phyloP scores from a whole-genome alignment of 192 early-diverging fungal genomes.

The Rhizophagus sp. region DNA sequence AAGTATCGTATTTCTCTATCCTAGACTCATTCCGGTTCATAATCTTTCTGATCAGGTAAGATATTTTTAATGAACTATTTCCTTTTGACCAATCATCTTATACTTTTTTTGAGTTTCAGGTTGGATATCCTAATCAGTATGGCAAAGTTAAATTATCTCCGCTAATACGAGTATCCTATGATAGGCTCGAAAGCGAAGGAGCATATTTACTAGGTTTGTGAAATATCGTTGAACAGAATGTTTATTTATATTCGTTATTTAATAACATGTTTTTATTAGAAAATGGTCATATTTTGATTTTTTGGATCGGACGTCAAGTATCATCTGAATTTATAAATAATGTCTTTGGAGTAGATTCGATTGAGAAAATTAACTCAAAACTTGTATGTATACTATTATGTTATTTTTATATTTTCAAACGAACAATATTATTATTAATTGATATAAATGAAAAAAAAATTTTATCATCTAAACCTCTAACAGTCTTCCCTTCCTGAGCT shows the following conservation, averaged over 20 bases:
- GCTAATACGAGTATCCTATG: slow-evolving; percentile 71
- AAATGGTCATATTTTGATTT: slow-evolving; percentile 71
- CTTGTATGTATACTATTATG: slow-evolving; percentile 49
- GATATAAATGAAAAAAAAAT: not conserved
- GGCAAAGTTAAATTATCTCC: slow-evolving; percentile 69
- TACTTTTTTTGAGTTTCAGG: slow-evolving; percentile 13
- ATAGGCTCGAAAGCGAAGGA: slow-evolving; percentile 72
- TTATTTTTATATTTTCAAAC: not conserved
- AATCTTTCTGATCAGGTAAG: slow-evolving; percentile 54
- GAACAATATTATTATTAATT: not conserved
- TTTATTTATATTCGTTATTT: not conserved
- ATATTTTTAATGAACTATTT: not conserved
- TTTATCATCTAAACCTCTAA: not conserved
- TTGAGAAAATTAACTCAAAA: slow-evolving; percentile 70
- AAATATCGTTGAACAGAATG: not conserved
- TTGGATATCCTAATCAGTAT: slow-evolving; percentile 36
- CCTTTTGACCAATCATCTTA: not conserved
- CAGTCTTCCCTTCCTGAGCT: slow-evolving; percentile 69
- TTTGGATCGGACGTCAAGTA: slow-evolving; percentile 87
- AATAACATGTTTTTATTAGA: slow-evolving; percentile 47
- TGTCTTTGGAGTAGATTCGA: slow-evolving; percentile 78
- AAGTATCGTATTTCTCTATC: slow-evolving; percentile 82
- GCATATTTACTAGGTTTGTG: slow-evolving; percentile 77
- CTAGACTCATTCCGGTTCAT: slow-evolving; percentile 73
- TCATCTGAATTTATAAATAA: slow-evolving; percentile 62